Evolutionary conservation across 2,329 filamentous ascomycete species (phyloP).

Genomic region (Paraphaeosphaeria minitans): DNA sequence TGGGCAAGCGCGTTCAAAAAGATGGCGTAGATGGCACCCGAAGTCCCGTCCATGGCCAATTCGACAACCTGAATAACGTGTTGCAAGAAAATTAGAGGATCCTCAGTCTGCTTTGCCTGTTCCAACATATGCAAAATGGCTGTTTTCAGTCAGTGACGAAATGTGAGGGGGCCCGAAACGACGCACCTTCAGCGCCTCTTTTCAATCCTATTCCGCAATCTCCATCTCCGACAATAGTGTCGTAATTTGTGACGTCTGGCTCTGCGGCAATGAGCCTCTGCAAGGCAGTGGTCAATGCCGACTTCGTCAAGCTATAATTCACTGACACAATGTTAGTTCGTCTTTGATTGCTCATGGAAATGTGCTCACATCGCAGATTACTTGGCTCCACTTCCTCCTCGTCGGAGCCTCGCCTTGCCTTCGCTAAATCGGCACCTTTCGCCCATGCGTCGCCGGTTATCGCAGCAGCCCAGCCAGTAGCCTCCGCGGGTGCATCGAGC

Average conservation of each 20-base stretch:
- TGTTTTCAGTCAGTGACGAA: constrained; percentile 29
- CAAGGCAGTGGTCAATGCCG: constrained; percentile 61
- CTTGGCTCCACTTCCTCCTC: constrained; percentile 56
- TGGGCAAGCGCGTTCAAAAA: constrained; percentile 86
- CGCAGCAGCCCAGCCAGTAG: constrained; percentile 69
- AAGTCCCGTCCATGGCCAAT: constrained; percentile 74
- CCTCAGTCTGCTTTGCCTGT: constrained; percentile 55
- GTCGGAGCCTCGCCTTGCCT: constrained; percentile 49
- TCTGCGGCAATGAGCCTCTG: constrained; percentile 68
- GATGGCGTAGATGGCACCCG: constrained; percentile 81
- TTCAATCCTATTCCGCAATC: constrained; percentile 88
- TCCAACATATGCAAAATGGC: constrained; percentile 51
- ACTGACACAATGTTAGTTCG: constrained; percentile 44
- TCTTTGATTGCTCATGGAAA: background rate
- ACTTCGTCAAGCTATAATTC: constrained; percentile 58
- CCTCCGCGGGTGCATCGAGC: constrained; percentile 70
- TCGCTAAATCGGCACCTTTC: constrained; percentile 50
- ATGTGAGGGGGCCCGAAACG: constrained; percentile 28
- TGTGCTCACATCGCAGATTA: constrained; percentile 56
- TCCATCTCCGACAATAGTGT: constrained; percentile 86
- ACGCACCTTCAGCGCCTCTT: constrained; percentile 74
- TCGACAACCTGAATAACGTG: constrained; percentile 69
- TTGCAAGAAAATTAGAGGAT: constrained; percentile 64
- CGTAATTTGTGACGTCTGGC: constrained; percentile 68
- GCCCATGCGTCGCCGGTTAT: constrained; percentile 65